Base-by-base conservation (phyloP, 306 rosid genomes). In the Lathyrus sativus region DNA sequence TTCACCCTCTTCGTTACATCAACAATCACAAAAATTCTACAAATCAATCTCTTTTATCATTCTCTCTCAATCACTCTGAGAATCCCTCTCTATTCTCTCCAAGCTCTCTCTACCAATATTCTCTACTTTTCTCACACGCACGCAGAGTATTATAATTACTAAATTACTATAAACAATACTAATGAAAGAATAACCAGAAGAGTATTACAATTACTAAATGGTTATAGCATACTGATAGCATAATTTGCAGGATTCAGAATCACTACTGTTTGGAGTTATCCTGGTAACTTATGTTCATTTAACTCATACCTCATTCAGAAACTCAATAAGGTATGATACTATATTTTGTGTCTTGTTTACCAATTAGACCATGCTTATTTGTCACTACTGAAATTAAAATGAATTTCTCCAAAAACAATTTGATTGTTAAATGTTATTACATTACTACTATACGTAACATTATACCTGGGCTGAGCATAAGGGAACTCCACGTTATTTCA, bases 391-490 rank as follows among this genome's bases (percentile, higher is more conserved):
- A 54, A 9, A 63, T 35, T 3, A 31, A 37, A 29, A 49, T 50
- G 22, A 29, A 70, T 24, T 44, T 58, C 39, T 33, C 33, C 43
- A 38, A 31, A 7, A 53, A 4, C 44, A 66, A 41, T 53, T 14
- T 61, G 43, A 29, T 39, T 56, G 57, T 48, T 53, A 80, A 63
- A 41, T 0, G 35, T 29, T 29, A 29, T 3, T 29, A 9, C 65
- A 5, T 15, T 19, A 28, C 29, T 58, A 3, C 7, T 17, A 24
- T 9, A 60, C 44, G 39, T 72, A 59, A 17, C 37, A 18, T 17
- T 29, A 33, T 81, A 86, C 98, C 96, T 93, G 97, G 67, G 95
- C 97, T 18, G 98, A 82, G 81, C 88, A 84, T 63, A 93, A 74
- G 65, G 97, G 98, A 48, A 93, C 91, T 74, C 95, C 97, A 17